Evolutionary conservation across 352 stramenopile genomes (phyloP).

Genomic region (Halophytophthora polymorphica): DNA sequence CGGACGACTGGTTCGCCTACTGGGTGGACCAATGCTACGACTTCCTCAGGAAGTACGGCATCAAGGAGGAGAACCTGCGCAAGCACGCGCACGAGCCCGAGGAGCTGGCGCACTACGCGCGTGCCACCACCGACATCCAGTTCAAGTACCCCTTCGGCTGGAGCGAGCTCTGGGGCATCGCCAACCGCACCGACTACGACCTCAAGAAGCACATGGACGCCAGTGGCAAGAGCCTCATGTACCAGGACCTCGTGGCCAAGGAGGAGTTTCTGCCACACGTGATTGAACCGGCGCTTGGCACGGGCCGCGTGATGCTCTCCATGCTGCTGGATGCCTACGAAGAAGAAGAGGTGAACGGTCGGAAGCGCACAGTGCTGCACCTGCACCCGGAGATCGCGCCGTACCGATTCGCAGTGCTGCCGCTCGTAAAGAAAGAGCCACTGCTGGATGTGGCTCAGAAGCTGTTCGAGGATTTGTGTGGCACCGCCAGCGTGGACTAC

Average conservation of each 20-base stretch:
- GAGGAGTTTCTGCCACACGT: constrained; percentile 94
- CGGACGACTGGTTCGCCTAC: constrained; percentile 77
- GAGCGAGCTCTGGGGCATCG: constrained; percentile 96
- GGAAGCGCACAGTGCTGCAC: constrained; percentile 84
- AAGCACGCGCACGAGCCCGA: constrained; percentile 91
- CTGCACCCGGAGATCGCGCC: constrained; percentile 93
- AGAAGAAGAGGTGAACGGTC: constrained; percentile 90
- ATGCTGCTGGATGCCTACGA: constrained; percentile 95
- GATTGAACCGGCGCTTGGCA: constrained; percentile 90
- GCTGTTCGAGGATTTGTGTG: constrained; percentile 89
- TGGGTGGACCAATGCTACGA: constrained; percentile 92
- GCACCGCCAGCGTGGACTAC: constrained; percentile 89
- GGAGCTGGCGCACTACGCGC: constrained; percentile 96
- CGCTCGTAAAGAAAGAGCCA: constrained; percentile 95
- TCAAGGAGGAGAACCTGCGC: constrained; percentile 88
- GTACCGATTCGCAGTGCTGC: constrained; percentile 91
- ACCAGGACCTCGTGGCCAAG: constrained; percentile 56
- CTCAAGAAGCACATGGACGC: constrained; percentile 93
- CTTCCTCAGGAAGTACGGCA: constrained; percentile 89
- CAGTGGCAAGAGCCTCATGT: constrained; percentile 88
- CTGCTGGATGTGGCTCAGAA: constrained; percentile 85
- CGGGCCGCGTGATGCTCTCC: constrained; percentile 92
- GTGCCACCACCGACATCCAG: constrained; percentile 96
- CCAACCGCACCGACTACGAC: constrained; percentile 95
- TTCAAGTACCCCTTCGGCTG: constrained; percentile 97